phyloP scores from a whole-genome alignment of 345 rosid genomes.

The Orychophragmus violaceus region DNA sequence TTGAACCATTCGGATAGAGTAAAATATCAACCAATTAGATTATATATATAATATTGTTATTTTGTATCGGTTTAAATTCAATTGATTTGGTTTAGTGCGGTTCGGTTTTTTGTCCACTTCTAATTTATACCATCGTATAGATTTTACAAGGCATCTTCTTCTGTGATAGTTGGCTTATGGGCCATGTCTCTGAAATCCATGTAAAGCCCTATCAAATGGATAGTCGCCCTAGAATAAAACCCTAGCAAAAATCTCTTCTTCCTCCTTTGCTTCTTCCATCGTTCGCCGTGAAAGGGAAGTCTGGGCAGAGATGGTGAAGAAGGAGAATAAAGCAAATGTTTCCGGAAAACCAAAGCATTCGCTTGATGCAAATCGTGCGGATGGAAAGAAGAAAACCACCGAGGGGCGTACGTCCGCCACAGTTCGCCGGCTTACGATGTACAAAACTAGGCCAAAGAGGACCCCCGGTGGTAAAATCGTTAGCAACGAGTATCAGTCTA shows the following conservation, averaged over 20 bases:
- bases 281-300: neutral
- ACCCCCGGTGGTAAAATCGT: conserved; percentile 48
- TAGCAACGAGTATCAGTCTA: conserved; percentile 65
- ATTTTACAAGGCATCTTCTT: no score
- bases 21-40: no score
- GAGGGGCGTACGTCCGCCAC: conserved; percentile 59
- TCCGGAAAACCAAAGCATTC: conserved; percentile 94
- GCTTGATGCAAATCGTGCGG: conserved; percentile 70
- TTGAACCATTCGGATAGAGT: no score
- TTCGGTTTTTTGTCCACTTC: no score
- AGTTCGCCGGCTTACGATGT: conserved; percentile 88
- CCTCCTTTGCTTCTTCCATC: neutral
- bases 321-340: conserved; percentile 57
- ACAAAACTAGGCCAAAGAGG: conserved; percentile 57
- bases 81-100: no score
- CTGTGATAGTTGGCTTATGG: no score
- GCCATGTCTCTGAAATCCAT: no score
- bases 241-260: conserved; percentile 11
- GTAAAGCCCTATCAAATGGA: no score
- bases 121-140: no score
- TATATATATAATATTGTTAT: no score
- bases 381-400: conserved; percentile 39
- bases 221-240: no score
- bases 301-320: conserved; percentile 33
- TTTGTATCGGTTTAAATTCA: no score